Percentiles rank a stretch among this genome's conserved stretches.
These are phyloP conservation scores for Rhodosporidiobolus sp. DNA, from an alignment of 768 basidiomycete genomes.

Conservation along the genomic window DNA sequence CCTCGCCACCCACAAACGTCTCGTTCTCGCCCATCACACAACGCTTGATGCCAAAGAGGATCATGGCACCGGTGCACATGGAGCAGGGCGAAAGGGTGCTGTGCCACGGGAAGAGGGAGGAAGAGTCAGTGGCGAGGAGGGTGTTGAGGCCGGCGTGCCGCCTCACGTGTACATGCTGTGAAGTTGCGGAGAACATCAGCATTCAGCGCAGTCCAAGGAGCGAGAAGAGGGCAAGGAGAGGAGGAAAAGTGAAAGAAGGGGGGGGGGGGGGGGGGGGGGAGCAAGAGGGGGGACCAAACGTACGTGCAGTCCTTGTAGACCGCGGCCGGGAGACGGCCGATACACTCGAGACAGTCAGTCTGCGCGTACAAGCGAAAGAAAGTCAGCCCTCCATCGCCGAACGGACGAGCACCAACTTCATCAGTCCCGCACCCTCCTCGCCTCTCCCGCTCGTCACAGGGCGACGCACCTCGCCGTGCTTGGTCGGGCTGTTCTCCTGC, in stretches of 20 bases:
- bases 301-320: constrained; percentile 39
- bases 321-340: constrained; percentile 49
- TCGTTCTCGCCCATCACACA: constrained; percentile 65
- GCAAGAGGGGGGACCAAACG: not conserved
- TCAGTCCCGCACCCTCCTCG: too few relatives aligned
- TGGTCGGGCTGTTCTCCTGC: constrained; percentile 53
- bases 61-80: constrained; percentile 65
- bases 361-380: not conserved
- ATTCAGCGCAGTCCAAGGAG: too few relatives aligned
- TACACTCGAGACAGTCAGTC: constrained; percentile 56
- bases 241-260: not conserved
- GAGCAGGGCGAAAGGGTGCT: constrained; percentile 57
- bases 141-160: too few relatives aligned
- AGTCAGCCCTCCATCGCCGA: not conserved
- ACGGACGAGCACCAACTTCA: too few relatives aligned
- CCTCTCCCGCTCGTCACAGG: too few relatives aligned
- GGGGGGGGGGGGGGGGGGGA: too few relatives aligned
- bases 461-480: constrained; percentile 55
- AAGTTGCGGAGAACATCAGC: too few relatives aligned
- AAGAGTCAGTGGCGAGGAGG: not conserved
- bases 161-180: constrained; percentile 19
- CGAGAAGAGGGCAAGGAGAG: too few relatives aligned
- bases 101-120: constrained; percentile 3
- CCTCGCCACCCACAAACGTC: constrained; percentile 51
- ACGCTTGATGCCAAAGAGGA: constrained; percentile 55